A percentile compares a stretch with the other conserved stretches of the same genome.
Evolutionary conservation across 2,329 filamentous ascomycete species (phyloP).

Genomic region (Colletotrichum incanum): DNA sequence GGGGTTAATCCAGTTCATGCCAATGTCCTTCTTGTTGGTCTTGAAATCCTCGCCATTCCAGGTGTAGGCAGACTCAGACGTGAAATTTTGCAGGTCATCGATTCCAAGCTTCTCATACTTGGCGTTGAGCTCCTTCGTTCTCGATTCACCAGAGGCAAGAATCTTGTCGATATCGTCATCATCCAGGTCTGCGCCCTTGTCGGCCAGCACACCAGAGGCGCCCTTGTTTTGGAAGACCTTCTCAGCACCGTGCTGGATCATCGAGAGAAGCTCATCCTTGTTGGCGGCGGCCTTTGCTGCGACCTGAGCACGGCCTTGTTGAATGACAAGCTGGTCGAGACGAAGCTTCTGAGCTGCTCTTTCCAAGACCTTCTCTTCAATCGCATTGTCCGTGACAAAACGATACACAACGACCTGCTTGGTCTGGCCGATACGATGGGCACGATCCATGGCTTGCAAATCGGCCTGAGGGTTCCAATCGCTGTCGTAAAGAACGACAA

Average conservation of each 20-base stretch:
- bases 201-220: slow-evolving; percentile 71
- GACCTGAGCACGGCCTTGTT: slow-evolving; percentile 94
- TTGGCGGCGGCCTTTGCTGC: slow-evolving; percentile 92
- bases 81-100: slow-evolving; percentile 97
- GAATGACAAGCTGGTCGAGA: slow-evolving; percentile 96
- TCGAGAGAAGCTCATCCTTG: slow-evolving; percentile 95
- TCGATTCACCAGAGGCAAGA: slow-evolving; percentile 86
- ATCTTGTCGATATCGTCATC: slow-evolving; percentile 95
- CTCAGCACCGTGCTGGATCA: slow-evolving; percentile 99
- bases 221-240: slow-evolving; percentile 88
- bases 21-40: slow-evolving; percentile 91
- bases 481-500: slow-evolving; percentile 96
- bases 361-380: slow-evolving; percentile 98
- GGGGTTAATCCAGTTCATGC: slow-evolving; percentile 97
- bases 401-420: slow-evolving; percentile 98
- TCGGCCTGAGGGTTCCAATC: slow-evolving; percentile 99
- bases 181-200: slow-evolving; percentile 75
- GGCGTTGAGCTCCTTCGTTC: slow-evolving; percentile 90
- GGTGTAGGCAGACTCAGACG: slow-evolving; percentile 96
- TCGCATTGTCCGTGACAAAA: slow-evolving; percentile 97
- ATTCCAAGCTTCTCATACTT: slow-evolving; percentile 98
- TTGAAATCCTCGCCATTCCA: slow-evolving; percentile 99
- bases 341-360: slow-evolving; percentile 96
- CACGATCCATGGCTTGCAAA: slow-evolving; percentile 98
- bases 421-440: slow-evolving; percentile 97